Conservation (phyloP, 306 rosid genomes). For the Carpinus fangiana region DNA sequence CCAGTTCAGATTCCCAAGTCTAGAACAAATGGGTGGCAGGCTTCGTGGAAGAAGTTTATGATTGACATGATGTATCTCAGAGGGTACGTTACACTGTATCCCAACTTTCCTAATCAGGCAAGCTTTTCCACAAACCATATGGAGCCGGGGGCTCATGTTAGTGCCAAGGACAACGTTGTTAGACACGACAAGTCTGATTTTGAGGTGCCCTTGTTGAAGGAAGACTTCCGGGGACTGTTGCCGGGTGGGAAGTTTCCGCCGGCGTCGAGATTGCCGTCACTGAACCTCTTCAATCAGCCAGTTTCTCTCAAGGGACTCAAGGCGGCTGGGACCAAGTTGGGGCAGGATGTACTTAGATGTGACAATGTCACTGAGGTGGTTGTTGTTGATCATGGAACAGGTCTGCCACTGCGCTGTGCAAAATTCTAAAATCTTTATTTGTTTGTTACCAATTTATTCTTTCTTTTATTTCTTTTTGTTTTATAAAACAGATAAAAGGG, state of each 20-base stretch:
- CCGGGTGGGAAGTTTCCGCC: constrained; percentile 79
- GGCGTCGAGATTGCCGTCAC: constrained; percentile 72
- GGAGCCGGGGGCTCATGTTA: constrained; percentile 99
- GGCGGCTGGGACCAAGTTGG: constrained; percentile 88
- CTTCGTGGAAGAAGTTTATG: constrained; percentile 96
- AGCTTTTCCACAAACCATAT: constrained; percentile 96
- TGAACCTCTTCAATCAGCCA: constrained; percentile 84
- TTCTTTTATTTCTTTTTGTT: constrained; percentile 10
- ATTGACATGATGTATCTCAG: constrained; percentile 98
- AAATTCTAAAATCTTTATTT: constrained; percentile 55
- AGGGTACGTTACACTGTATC: constrained; percentile 91
- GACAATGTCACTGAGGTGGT: constrained; percentile 74
- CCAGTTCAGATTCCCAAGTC: constrained; percentile 95
- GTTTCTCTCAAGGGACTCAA: constrained; percentile 84
- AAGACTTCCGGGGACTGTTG: constrained; percentile 56
- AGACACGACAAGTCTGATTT: constrained; percentile 78
- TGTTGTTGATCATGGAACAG: constrained; percentile 67
- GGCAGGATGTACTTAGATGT: constrained; percentile 84
- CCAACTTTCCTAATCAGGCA: constrained; percentile 85
- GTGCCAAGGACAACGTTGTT: constrained; percentile 79
- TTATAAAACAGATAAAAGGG: background rate
- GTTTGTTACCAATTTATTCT: constrained; percentile 27
- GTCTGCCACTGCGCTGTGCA: constrained; percentile 69
- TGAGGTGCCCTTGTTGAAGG: constrained; percentile 83
- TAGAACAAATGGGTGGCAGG: constrained; percentile 98